Percentiles rank a stretch among this genome's conserved stretches.
Conservation (phyloP, 1,139 yeast species). For the Taphrina betulina region DNA sequence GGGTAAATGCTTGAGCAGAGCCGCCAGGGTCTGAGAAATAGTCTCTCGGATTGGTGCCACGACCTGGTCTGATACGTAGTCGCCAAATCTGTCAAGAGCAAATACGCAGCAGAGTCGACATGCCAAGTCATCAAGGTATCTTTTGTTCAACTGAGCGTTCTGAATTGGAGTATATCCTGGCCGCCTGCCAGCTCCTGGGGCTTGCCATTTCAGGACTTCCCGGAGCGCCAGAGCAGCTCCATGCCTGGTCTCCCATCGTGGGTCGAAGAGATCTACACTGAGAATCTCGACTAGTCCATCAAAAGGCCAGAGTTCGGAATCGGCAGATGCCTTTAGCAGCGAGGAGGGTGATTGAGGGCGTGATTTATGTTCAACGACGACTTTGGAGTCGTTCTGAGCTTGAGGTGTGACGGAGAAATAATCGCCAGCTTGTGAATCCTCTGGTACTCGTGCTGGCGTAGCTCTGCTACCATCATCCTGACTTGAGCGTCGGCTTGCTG, state of each 20-base stretch:
- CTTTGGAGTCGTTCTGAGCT: slow-evolving; percentile 66
- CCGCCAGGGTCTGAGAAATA: slow-evolving; percentile 92
- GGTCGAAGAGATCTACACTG: slow-evolving; percentile 75
- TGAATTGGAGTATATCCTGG: slow-evolving; percentile 60
- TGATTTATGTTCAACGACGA: slow-evolving; percentile 78
- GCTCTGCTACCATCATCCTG: slow-evolving; percentile 7
- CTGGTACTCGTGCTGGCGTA: background rate
- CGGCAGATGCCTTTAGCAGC: slow-evolving; percentile 55
- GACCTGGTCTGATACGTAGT: slow-evolving; percentile 94
- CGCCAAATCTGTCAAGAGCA: slow-evolving; percentile 94
- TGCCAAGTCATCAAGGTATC: slow-evolving; percentile 81
- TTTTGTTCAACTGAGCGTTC: slow-evolving; percentile 64
- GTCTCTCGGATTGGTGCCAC: slow-evolving; percentile 98
- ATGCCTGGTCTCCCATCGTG: slow-evolving; percentile 92
- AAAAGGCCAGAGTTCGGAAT: slow-evolving; percentile 87
- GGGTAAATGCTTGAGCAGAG: slow-evolving; percentile 71
- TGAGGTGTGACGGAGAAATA: slow-evolving; percentile 67
- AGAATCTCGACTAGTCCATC: slow-evolving; percentile 93
- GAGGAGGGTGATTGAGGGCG: slow-evolving; percentile 69
- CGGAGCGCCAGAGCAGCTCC: slow-evolving; percentile 93
- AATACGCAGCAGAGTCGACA: slow-evolving; percentile 82
- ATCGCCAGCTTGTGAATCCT: slow-evolving; percentile 8
- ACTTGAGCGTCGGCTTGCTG: slow-evolving; percentile 46
- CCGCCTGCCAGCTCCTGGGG: slow-evolving; percentile 80
- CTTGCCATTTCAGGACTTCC: slow-evolving; percentile 81